A percentile compares a stretch with the other conserved stretches of the same genome.
Evolutionary conservation across 768 basidiomycete species (phyloP).

Genomic region (Russula ochroleuca): DNA sequence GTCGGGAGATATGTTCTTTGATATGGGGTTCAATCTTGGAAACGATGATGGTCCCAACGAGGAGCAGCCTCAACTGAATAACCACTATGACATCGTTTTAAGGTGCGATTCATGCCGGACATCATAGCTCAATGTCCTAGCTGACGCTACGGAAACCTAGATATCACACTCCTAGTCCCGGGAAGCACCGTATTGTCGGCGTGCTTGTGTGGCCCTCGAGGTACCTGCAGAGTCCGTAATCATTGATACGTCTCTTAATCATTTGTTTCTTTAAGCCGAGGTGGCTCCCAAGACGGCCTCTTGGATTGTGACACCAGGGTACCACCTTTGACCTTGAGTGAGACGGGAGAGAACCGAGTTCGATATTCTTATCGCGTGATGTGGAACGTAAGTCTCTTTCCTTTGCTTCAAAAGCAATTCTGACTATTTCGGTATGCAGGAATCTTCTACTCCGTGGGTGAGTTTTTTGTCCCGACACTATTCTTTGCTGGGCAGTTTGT

Average conservation of each 20-base stretch:
- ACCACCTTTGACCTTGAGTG: constrained; percentile 55
- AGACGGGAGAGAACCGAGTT: constrained; percentile 56
- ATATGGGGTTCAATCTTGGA: constrained; percentile 93
- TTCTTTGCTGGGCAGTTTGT: not conserved
- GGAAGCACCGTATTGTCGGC: constrained; percentile 83
- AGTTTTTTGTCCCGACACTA: constrained; percentile 12
- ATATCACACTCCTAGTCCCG: constrained; percentile 70
- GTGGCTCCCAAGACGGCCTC: constrained; percentile 50
- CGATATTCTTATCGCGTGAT: constrained; percentile 85
- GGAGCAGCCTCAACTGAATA: constrained; percentile 71
- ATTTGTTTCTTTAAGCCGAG: constrained; percentile 45
- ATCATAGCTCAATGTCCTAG: not conserved
- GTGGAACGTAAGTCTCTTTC: constrained; percentile 62
- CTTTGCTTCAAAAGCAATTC: constrained; percentile 1
- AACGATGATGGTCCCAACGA: constrained; percentile 54
- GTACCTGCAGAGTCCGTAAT: constrained; percentile 29
- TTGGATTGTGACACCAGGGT: constrained; percentile 50
- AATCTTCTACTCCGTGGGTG: constrained; percentile 85
- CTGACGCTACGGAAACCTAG: constrained; percentile 39
- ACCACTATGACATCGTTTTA: constrained; percentile 87
- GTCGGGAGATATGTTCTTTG: constrained; percentile 83
- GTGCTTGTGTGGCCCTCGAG: constrained; percentile 79
- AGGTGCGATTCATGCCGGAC: constrained; percentile 42
- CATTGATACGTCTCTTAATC: not conserved
- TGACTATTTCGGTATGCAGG: constrained; percentile 39